Base-by-base conservation (phyloP, 108 stramenopile genomes). In the Hondaea fermentalgiana region DNA sequence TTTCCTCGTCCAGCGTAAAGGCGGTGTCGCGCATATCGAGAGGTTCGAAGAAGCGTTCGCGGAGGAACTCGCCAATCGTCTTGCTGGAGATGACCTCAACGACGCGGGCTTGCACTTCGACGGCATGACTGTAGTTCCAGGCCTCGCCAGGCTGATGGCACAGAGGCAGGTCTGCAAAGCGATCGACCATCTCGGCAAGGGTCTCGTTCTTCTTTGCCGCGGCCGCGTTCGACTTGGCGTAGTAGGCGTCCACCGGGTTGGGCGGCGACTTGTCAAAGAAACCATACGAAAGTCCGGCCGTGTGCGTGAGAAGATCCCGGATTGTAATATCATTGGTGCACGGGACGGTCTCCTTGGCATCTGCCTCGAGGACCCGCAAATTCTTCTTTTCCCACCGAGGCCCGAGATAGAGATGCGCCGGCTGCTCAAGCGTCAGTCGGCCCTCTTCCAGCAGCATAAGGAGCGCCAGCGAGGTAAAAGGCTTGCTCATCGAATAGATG, bases 401-500 rank as follows among this genome's bases (percentile, higher is more conserved):
- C 0, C 87, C 87, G 23, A 90, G 60, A 29, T 87, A 90, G 14
- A 88, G n/a, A 58, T 49, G 49, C 28, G 72, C 87, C 5, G 87
- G 87, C 17, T 90, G 87, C 17, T 90, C 90, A 6, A 90, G 25
- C 3, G 49, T 88, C n/a, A 90, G 25, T 59, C 28, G 14, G 12
- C 90, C 90, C 29, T 60, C 57, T 12, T 90, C 83, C 47, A 90
- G 6, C 16, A 90, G 90, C 51, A 88, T 58, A 2, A 90, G 19
- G 21, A 88, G 71, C 19, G 83, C 90, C 12, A 90, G 43, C 42
- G 88, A 58, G 23, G 90, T 90, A 60, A 90, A 21, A 6, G 90
- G 90, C 87, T 90, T 90, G 12, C 59, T 88, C 90, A 90, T 90
- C n/a, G 88, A 88, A 51, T 90, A 90, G 29, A 90, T 90, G 69